Evolutionary conservation across 2,329 filamentous ascomycete genomes (phyloP), one percentile per base, ranked within the genome.

Genomic region (Verticillium dahliae): DNA sequence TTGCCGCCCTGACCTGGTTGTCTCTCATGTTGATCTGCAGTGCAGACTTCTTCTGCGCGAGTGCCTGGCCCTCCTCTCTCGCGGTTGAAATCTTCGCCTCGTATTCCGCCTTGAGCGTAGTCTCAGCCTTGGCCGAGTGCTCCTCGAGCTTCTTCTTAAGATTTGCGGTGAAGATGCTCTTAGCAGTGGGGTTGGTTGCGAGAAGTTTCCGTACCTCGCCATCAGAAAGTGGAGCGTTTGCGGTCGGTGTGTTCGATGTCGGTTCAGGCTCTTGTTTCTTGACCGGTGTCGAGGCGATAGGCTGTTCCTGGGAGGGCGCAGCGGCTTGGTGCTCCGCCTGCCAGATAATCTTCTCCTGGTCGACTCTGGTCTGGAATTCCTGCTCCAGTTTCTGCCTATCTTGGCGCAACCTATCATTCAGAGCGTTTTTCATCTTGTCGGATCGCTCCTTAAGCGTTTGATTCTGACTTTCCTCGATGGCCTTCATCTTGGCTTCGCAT

Each of bases 1-100:
- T 81, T 0, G 87, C 85, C 9, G 78, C 76, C 64, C 83, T 85
- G 56, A 82, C 76, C 71, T 88, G 86, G 67, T 88, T 90, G 67
- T 94, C 89, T 6, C 87, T 80, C 86, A 96, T 90, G 71, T 92
- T 94, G 65, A 94, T 81, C 66, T 90, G 90, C 57, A 91, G 78
- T 1, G 85, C 85, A 60, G 84, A 85, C 72, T 91, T 91, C 78
- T 93, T 93, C 39, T 87, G 85, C 55, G 88, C 86, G 76, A 95
- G 83, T 64, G 89, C 83, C 59, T 89, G 84, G 3, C 88, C 89
- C 72, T 89, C 82, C 64, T 88, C 83, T 60, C 80, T 78, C 11
- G 83, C 85, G 58, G 81, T 78, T 13, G 70, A 67, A 27, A 85
- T 75, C 73, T 85, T 86, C 50, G 78, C 75, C 58, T 86, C 83